Evolutionary conservation across 2,329 filamentous ascomycete species (phyloP).

Genomic region (Sphaerulina musiva): DNA sequence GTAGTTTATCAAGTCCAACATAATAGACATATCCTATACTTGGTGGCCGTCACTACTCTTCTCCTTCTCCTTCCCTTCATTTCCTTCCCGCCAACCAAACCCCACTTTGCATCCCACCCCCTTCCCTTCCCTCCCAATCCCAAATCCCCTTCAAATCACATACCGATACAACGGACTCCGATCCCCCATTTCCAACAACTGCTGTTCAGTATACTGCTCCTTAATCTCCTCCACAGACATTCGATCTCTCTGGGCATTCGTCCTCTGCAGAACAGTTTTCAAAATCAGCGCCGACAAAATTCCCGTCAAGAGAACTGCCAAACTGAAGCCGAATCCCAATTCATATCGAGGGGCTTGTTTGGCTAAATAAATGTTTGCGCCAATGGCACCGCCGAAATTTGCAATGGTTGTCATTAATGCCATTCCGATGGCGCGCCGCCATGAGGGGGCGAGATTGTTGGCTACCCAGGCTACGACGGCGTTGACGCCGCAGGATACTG

Average conservation of each 20-base stretch:
- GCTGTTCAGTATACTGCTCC: slow-evolving; percentile 33
- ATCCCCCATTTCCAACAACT: slow-evolving; percentile 37
- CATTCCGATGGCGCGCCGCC: slow-evolving; percentile 15
- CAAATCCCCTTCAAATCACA: slow-evolving; percentile 7
- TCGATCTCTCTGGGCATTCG: slow-evolving; percentile 32
- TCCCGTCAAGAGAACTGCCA: slow-evolving; percentile 22
- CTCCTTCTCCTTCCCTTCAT: too few relatives aligned
- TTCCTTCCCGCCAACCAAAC: too few relatives aligned
- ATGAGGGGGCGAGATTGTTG: slow-evolving; percentile 49
- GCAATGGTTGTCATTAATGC: slow-evolving; percentile 13
- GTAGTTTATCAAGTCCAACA: too few relatives aligned
- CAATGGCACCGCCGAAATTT: slow-evolving; percentile 21
- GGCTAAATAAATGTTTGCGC: slow-evolving; percentile 17
- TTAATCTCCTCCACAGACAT: slow-evolving; percentile 32
- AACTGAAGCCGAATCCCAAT: slow-evolving; percentile 17
- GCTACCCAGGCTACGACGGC: slow-evolving; percentile 45
- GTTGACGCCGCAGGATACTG: slow-evolving; percentile 16
- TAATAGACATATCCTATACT: too few relatives aligned
- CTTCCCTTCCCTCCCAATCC: neutral
- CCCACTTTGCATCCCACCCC: too few relatives aligned
- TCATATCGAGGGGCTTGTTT: slow-evolving; percentile 15
- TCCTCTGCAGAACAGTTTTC: neutral
- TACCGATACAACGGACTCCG: slow-evolving; percentile 38
- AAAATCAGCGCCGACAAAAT: slow-evolving; percentile 23
- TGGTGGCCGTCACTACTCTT: too few relatives aligned